phyloP scores from a whole-genome alignment of 2,329 filamentous ascomycete genomes.

The Colletotrichum plurivorum region DNA sequence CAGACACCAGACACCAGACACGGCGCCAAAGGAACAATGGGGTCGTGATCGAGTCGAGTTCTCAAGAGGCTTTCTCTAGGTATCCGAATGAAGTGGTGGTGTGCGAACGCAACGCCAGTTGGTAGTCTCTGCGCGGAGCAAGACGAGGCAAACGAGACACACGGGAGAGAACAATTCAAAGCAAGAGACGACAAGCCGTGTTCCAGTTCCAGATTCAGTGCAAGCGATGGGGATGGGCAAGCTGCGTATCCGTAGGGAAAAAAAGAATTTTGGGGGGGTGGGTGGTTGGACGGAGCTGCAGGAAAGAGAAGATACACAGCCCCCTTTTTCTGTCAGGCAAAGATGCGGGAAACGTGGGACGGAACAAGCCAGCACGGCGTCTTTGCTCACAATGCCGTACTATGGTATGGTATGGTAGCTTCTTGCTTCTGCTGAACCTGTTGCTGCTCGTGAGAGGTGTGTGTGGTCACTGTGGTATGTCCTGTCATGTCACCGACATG shows the following conservation, averaged over 20 bases:
- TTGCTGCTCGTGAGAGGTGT: neutral
- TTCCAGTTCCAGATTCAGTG: conserved; percentile 28
- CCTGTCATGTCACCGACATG: too few species aligned
- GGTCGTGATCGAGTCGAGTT: conserved; percentile 19
- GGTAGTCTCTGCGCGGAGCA: conserved; percentile 30
- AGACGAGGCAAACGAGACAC: conserved; percentile 1
- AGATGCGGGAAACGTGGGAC: conserved; percentile 34
- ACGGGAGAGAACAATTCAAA: neutral
- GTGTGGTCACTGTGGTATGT: neutral
- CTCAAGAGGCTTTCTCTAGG: neutral
- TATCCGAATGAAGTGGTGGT: conserved; percentile 30
- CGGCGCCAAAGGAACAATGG: neutral
- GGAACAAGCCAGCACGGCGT: conserved; percentile 6
- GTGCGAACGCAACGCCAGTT: conserved; percentile 34
- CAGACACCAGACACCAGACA: neutral
- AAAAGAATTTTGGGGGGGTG: conserved; percentile 2
- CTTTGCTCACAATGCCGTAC: too few species aligned
- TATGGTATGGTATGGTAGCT: too few species aligned
- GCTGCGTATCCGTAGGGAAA: neutral
- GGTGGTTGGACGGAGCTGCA: conserved; percentile 19
- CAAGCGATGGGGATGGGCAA: conserved; percentile 16
- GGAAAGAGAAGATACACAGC: conserved; percentile 38
- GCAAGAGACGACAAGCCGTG: conserved; percentile 14
- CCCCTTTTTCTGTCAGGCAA: conserved; percentile 39
- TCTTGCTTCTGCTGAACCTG: neutral